Base-by-base conservation (phyloP, 2,329 filamentous ascomycete species). In the Hymenoscyphus occultus region DNA sequence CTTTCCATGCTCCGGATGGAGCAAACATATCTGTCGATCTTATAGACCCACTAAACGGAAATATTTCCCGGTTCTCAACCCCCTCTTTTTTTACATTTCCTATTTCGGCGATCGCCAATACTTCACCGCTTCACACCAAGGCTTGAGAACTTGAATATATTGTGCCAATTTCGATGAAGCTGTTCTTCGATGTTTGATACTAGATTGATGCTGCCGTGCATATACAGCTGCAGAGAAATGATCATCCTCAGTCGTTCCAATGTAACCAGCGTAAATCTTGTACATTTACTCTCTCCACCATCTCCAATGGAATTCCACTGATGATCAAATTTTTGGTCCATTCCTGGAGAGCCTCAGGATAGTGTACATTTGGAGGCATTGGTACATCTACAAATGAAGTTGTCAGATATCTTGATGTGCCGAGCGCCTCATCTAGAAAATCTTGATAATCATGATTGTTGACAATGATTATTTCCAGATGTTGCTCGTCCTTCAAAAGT, bases 331-430 rank as follows among this genome's bases (percentile, higher is more conserved):
- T 73, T 67, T 73, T 78, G n/a, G 80, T 76, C 76, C 78, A 81
- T 3, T 73, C 66, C 63, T 78, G 77, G 62, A 81, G 80, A 57
- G 79, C 64, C 66, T 78, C 74, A 12, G 70, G 70, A 1, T 71
- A 68, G 54, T 72, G 72, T 4, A 76, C 76, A 57, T 28, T 28
- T 28, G 78, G 78, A 65, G 77, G 79, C 14, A 74, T 73, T 28
- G 79, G 78, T 16, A 82, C 77, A 67, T 77, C 74, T 62, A 78
- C 77, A 6, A 74, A 68, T 68, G 76, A 76, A 59, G 82, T 76
- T 31, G 73, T 76, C 75, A 82, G 76, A 57, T 35, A 69, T 62
- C 14, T 57, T 66, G 70, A 74, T 56, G 75, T 73, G 32, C 72
- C 65, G 57, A 74, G 54, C 56, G 69, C 65, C 62, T 57, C 71